Evolutionary conservation across 345 rosid species (phyloP).

Genomic region (Populus davidiana): DNA sequence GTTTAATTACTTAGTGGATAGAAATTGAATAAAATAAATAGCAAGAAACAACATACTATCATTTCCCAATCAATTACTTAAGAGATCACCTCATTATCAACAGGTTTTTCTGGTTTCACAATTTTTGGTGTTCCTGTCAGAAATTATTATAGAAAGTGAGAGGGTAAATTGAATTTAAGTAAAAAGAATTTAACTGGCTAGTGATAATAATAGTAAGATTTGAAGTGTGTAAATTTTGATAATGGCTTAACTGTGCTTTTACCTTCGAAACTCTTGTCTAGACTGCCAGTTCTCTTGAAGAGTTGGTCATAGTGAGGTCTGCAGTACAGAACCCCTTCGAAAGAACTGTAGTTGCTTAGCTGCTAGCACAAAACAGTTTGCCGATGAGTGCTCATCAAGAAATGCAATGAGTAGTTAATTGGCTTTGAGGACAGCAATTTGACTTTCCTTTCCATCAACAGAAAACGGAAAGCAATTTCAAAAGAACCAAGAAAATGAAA

Average conservation of each 20-base stretch:
- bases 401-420: background rate
- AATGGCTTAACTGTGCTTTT: background rate
- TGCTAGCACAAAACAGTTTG: constrained; percentile 14
- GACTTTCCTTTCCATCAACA: background rate
- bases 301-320: constrained; percentile 66
- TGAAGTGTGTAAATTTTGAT: background rate
- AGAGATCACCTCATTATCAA: constrained; percentile 45
- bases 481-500: background rate
- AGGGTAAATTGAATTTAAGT: background rate
- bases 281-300: constrained; percentile 65
- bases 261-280: constrained; percentile 69
- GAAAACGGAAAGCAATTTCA: background rate
- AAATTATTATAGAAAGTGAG: background rate
- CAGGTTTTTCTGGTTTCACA: constrained; percentile 42
- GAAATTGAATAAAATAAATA: background rate
- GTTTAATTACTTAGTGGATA: background rate
- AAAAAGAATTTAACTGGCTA: background rate
- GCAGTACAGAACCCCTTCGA: constrained; percentile 68
- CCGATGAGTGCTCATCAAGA: background rate
- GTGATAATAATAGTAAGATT: background rate
- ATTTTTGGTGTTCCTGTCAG: constrained; percentile 56
- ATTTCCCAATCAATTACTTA: background rate
- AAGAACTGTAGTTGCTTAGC: constrained; percentile 58
- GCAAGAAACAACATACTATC: background rate
- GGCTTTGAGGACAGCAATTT: background rate